Evolutionary conservation across 2,329 filamentous ascomycete genomes (phyloP).

Genomic region (Scorias spongiosa): DNA sequence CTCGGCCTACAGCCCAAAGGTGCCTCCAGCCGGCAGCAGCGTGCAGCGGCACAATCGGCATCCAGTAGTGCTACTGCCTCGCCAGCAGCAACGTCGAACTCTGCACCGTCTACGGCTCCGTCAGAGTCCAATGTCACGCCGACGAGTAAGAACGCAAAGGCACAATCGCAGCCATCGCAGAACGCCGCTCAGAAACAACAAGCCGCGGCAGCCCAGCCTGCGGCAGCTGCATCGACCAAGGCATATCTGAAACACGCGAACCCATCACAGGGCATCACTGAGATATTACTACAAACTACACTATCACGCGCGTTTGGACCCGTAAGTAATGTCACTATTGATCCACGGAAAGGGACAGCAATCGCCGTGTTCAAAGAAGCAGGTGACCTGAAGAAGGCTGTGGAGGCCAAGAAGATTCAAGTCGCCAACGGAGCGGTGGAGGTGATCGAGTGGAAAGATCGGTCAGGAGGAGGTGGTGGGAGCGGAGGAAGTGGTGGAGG

Average conservation of each 20-base stretch:
- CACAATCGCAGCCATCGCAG: constrained; percentile 10
- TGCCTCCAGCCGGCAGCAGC: constrained; percentile 6
- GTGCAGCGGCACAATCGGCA: constrained; percentile 2
- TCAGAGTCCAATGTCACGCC: constrained; percentile 3
- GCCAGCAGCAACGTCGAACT: not conserved
- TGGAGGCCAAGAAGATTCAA: constrained; percentile 64
- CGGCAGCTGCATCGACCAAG: constrained; percentile 30
- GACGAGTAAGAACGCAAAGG: constrained; percentile 3
- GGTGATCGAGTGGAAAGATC: constrained; percentile 65
- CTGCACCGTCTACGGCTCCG: constrained; percentile 2
- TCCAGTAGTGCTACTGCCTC: not conserved
- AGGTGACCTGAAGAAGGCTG: constrained; percentile 58
- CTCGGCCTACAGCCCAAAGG: constrained; percentile 37
- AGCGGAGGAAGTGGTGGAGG: constrained; percentile 6
- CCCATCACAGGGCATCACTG: constrained; percentile 80
- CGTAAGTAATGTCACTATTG: constrained; percentile 72
- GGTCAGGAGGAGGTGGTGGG: constrained; percentile 3
- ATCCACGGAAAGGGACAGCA: constrained; percentile 86
- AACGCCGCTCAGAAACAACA: constrained; percentile 13
- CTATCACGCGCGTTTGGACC: constrained; percentile 54
- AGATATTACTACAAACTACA: constrained; percentile 58
- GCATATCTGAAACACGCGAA: constrained; percentile 46
- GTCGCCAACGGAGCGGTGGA: constrained; percentile 78
- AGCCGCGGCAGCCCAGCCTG: constrained; percentile 19
- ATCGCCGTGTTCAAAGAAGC: constrained; percentile 77